phyloP scores from a whole-genome alignment of 2,329 filamentous ascomycete species.

The Aureobasidium sp. region DNA sequence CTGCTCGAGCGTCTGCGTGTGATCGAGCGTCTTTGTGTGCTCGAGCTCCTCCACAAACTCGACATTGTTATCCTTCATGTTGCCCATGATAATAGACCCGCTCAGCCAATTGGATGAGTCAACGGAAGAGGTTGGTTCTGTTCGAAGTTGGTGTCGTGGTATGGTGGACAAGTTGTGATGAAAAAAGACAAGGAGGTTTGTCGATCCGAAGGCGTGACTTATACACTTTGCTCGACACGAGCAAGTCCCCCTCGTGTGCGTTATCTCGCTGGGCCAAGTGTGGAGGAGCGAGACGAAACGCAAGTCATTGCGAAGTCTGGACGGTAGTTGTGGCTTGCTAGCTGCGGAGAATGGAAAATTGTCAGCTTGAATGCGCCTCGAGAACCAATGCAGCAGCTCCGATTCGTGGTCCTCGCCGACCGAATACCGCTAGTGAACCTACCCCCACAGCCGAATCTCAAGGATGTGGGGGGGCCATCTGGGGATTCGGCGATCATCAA shows the following conservation, averaged over 20 bases:
- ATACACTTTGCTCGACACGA: constrained; percentile 1
- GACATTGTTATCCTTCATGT: constrained; percentile 16
- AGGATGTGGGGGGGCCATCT: background rate
- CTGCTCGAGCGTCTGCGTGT: constrained; percentile 13
- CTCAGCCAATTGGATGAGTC: background rate
- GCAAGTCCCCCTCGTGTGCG: background rate
- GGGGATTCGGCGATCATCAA: constrained; percentile 4
- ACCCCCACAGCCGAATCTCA: background rate
- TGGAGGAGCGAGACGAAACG: constrained; percentile 1
- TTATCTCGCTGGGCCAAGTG: background rate
- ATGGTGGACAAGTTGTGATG: background rate
- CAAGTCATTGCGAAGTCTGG: background rate
- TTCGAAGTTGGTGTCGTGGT: background rate
- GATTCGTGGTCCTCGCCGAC: background rate
- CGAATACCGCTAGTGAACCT: background rate
- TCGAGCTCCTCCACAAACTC: constrained; percentile 14
- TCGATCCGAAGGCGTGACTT: constrained; percentile 7
- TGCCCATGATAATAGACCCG: background rate
- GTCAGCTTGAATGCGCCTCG: background rate
- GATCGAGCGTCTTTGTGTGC: constrained; percentile 8
- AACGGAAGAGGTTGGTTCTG: background rate
- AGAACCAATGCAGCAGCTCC: background rate
- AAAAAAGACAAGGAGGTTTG: background rate
- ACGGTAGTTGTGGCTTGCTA: constrained; percentile 3
- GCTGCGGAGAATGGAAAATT: background rate